phyloP scores from a whole-genome alignment of 2,329 filamentous ascomycete species.

The Polytolypa hystricis region DNA sequence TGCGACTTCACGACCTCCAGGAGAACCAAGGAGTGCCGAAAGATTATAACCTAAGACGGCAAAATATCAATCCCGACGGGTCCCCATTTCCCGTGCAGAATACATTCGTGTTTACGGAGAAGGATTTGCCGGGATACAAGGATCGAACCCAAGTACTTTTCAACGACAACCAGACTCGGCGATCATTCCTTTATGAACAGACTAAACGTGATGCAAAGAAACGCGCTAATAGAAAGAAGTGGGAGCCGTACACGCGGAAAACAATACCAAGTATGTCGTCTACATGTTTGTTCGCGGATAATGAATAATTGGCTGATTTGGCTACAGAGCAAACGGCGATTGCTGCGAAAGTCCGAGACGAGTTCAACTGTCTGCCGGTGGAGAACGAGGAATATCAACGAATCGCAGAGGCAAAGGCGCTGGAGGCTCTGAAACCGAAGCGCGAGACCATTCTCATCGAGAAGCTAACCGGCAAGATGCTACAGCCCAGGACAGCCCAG shows the following conservation, averaged over 20 bases:
- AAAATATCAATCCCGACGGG: slow-evolving; percentile 39
- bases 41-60: slow-evolving; percentile 73
- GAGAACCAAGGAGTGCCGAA: slow-evolving; percentile 69
- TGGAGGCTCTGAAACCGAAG: slow-evolving; percentile 51
- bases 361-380: slow-evolving; percentile 63
- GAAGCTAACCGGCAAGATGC: slow-evolving; percentile 36
- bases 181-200: slow-evolving; percentile 36
- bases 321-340: slow-evolving; percentile 68
- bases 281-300: neutral
- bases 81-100: slow-evolving; percentile 51
- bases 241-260: slow-evolving; percentile 45
- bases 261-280: slow-evolving; percentile 58
- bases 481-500: slow-evolving; percentile 47
- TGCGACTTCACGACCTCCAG: slow-evolving; percentile 56
- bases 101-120: slow-evolving; percentile 86
- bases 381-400: slow-evolving; percentile 58
- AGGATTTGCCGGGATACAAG: slow-evolving; percentile 71
- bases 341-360: slow-evolving; percentile 60
- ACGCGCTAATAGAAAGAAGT: slow-evolving; percentile 41
- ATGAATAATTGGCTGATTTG: neutral
- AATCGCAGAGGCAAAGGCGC: slow-evolving; percentile 48
- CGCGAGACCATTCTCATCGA: slow-evolving; percentile 43
- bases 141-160: slow-evolving; percentile 33
- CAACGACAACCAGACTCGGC: slow-evolving; percentile 25
- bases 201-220: slow-evolving; percentile 35